Base-by-base conservation (phyloP, 2,329 filamentous ascomycete species). In the Phialophora expanda region DNA sequence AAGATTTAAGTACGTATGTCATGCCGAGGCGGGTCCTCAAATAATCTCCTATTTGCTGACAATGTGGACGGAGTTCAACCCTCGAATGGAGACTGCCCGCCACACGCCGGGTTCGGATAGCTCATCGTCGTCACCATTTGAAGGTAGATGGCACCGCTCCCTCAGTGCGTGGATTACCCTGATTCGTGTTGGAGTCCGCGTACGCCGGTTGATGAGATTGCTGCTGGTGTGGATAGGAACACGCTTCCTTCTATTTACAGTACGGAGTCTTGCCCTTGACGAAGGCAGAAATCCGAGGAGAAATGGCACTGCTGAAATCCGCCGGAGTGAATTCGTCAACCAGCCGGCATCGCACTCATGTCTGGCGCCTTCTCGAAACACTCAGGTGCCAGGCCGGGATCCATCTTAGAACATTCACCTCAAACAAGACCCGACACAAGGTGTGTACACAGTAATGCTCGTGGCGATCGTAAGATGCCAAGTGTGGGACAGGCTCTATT, bases 181-280 rank as follows among this genome's bases (percentile, higher is more conserved):
- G 58, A 54, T 26, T 61, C n/a, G 20, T 51, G 24, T 51, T 14
- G 7, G 38, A 38, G 58, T 61, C 46, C 44, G 58, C 12, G n/a
- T 48, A 20, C 34, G 12, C 58, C 8, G 20, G 46, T 20, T 26
- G 17, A 24, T 24, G n/a, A 38, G 46, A 32, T 55, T 30, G 5
- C 24, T 34, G 28, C 32, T 54, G 9, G 4, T 20, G 20, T 8
- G 8, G 30, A 41, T 14, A 30, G 12, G 46, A 44, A 41, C 17
- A 14, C 30, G 30, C 24, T 54, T 28, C 20, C 41, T 61, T 41
- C 48, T 61, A 61, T 61, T 61, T 61, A 41, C 26, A 22, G 58
- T 2, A 54, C 24, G 24, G 24, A 24, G 24, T 24, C 2, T 9
- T 17, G 28, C 17, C 28, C 17, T 32, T 4, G 14, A 14, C 17